phyloP scores from a whole-genome alignment of 2,329 filamentous ascomycete genomes.

The Epichloe glyceriae region DNA sequence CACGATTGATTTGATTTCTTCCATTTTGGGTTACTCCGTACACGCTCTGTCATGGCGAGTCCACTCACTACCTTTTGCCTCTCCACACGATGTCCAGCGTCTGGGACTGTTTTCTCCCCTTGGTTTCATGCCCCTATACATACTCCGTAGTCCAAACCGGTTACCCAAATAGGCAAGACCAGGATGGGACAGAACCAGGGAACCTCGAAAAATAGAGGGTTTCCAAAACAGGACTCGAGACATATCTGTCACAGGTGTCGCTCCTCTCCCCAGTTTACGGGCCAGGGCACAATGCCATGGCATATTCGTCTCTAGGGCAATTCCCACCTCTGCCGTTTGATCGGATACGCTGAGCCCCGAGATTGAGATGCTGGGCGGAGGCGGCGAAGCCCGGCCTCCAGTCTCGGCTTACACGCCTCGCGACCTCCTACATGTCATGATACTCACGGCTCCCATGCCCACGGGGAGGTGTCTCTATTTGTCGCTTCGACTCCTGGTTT shows the following conservation, averaged over 20 bases:
- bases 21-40: no score
- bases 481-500: not conserved
- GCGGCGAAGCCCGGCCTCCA: conserved; percentile 1
- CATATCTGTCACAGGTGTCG: conserved; percentile 21
- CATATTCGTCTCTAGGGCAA: not conserved
- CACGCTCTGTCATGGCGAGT: no score
- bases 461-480: not conserved
- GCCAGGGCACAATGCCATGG: not conserved
- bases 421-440: not conserved
- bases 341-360: conserved; percentile 10
- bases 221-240: conserved; percentile 22
- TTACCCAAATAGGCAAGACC: conserved; percentile 8
- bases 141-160: not conserved
- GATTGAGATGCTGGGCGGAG: not conserved
- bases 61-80: no score
- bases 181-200: conserved; percentile 3
- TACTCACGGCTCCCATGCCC: not conserved
- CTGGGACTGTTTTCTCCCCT: not conserved
- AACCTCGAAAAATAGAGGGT: not conserved
- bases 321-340: not conserved
- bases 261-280: not conserved
- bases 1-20: no score
- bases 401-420: conserved; percentile 1
- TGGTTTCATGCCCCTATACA: not conserved
- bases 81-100: no score